Evolutionary conservation across 2,329 filamentous ascomycete genomes (phyloP).

Genomic region (Lasiodiplodia theobromae): DNA sequence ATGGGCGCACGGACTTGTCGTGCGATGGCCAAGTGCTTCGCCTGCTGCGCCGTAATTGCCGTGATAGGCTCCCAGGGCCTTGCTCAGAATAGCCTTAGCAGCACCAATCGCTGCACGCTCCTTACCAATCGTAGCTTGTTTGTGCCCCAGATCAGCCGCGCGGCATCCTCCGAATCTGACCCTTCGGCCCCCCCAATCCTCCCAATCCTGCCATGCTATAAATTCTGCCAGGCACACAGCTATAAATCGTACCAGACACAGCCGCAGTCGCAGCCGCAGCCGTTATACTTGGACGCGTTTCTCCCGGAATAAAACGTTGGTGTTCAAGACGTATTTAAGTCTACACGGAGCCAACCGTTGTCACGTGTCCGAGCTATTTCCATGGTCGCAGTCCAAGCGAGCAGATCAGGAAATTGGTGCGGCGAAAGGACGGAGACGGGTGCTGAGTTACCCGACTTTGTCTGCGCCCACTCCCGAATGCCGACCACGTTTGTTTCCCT

Average conservation of each 20-base stretch:
- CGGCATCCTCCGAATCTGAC: background rate
- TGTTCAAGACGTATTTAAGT: no score
- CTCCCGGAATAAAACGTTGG: no score
- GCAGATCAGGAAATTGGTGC: background rate
- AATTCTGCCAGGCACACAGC: no score
- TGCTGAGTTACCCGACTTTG: background rate
- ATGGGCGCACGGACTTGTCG: constrained; percentile 1
- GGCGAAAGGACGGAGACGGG: background rate
- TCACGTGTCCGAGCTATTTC: background rate
- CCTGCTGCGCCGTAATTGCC: background rate
- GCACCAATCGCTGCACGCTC: background rate
- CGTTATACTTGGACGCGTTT: no score
- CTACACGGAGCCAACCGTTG: no score
- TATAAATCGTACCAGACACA: no score
- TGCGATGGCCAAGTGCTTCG: background rate
- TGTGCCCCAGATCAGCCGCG: background rate
- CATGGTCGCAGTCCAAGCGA: background rate
- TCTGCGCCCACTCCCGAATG: background rate
- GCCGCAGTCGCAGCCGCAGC: no score
- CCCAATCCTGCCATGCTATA: no score
- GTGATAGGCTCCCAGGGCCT: background rate
- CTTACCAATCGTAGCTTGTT: background rate
- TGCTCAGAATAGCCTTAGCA: background rate
- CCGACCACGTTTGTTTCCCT: background rate
- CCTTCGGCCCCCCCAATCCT: no score